Conservation (phyloP, 2,329 filamentous ascomycete genomes). For the Sordariomycetes sp. region DNA sequence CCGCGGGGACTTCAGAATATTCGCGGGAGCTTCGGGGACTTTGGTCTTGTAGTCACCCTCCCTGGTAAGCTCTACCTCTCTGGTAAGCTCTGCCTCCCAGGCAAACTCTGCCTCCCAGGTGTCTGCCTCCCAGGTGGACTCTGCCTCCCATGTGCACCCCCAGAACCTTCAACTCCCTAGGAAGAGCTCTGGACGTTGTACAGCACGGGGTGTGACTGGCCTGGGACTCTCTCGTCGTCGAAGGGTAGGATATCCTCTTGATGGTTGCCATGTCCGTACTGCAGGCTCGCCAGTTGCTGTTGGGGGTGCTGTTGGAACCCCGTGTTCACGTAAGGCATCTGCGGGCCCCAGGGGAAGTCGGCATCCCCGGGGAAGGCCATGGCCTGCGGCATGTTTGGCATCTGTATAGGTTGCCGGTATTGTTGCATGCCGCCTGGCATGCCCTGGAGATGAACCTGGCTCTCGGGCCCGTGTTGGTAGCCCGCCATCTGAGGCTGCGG, state of each 20-base stretch:
- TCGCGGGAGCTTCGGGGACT: too few relatives aligned
- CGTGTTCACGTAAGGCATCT: constrained; percentile 1
- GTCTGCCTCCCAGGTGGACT: too few relatives aligned
- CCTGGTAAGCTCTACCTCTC: too few relatives aligned
- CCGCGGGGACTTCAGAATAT: too few relatives aligned
- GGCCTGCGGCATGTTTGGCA: neutral
- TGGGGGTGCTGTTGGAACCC: neutral
- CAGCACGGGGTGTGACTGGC: neutral
- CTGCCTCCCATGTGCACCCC: too few relatives aligned
- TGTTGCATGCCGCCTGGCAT: neutral
- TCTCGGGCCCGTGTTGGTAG: neutral
- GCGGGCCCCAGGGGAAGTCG: neutral
- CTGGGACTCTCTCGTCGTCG: neutral
- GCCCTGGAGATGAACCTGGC: neutral
- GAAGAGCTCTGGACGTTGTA: neutral
- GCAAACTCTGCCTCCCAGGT: too few relatives aligned
- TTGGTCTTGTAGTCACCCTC: too few relatives aligned
- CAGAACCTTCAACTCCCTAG: too few relatives aligned
- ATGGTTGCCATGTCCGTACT: neutral
- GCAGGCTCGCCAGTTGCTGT: neutral
- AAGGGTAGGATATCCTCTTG: neutral
- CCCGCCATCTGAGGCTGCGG: neutral
- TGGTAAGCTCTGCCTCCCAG: too few relatives aligned
- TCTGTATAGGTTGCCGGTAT: neutral
- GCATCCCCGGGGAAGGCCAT: constrained; percentile 1